These are phyloP conservation scores for Yamadazyma triangularis DNA, from an alignment of 1,139 yeast genomes.

Conservation along the genomic window DNA sequence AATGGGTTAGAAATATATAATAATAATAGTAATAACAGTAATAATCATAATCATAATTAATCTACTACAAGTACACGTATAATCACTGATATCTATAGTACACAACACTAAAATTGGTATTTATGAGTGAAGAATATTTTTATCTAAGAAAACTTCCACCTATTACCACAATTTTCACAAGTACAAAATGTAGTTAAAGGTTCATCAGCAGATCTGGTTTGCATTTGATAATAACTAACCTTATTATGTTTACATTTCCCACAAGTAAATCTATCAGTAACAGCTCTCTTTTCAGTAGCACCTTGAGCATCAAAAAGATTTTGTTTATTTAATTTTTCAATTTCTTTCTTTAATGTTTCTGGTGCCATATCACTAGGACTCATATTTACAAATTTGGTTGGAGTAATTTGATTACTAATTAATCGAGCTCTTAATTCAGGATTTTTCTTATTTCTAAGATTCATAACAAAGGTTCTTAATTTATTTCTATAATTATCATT, in stretches of 20 bases:
- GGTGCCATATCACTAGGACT: constrained; percentile 94
- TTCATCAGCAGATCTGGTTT: constrained; percentile 97
- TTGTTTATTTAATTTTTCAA: constrained; percentile 80
- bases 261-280: constrained; percentile 93
- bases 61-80: not conserved
- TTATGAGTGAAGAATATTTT: not conserved
- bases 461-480: constrained; percentile 77
- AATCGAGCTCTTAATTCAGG: constrained; percentile 76
- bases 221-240: constrained; percentile 96
- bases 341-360: constrained; percentile 76
- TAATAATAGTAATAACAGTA: too few species aligned
- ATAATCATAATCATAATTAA: too few species aligned
- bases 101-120: too few species aligned
- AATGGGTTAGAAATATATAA: too few species aligned
- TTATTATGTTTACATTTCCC: constrained; percentile 97
- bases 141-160: constrained; percentile 83
- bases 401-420: constrained; percentile 57
- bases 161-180: constrained; percentile 93
- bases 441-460: constrained; percentile 83
- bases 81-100: not conserved
- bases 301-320: constrained; percentile 97
- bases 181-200: constrained; percentile 97
- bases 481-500: constrained; percentile 67
- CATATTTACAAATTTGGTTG: constrained; percentile 71
- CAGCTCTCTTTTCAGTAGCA: constrained; percentile 95